A percentile compares a stretch with the other conserved stretches of the same genome.
Evolutionary conservation across 345 rosid genomes (phyloP).

Genomic region (Carallia pectinifolia): DNA sequence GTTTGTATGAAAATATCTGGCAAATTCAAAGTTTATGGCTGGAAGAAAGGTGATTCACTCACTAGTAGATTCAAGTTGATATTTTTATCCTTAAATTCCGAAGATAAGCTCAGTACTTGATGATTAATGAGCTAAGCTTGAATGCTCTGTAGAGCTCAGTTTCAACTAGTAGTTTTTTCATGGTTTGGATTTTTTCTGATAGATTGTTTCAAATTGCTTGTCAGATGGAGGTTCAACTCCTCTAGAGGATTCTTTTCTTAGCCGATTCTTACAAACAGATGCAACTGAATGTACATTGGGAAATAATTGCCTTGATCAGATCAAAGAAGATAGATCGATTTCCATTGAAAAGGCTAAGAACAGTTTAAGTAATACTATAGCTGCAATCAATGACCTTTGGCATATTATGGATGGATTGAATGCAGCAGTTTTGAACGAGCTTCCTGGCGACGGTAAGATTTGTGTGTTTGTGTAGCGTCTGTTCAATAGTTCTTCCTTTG

Average conservation of each 20-base stretch:
- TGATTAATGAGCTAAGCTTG: background rate
- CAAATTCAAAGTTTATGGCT: no score
- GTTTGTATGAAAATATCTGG: no score
- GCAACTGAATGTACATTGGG: slow-evolving; percentile 82
- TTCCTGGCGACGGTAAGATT: slow-evolving; percentile 50
- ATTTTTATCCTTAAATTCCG: no score
- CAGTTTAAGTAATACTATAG: slow-evolving; percentile 49
- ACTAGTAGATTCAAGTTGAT: no score
- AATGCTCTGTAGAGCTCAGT: background rate
- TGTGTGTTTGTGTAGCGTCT: slow-evolving; percentile 2
- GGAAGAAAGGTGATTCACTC: no score
- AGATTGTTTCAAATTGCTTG: slow-evolving; percentile 22
- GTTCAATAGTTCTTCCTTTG: slow-evolving; percentile 3
- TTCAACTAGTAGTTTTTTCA: background rate
- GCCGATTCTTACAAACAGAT: slow-evolving; percentile 74
- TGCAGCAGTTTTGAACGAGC: slow-evolving; percentile 46
- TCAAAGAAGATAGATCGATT: slow-evolving; percentile 43
- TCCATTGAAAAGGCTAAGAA: slow-evolving; percentile 40
- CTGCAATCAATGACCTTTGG: slow-evolving; percentile 56
- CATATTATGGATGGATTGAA: slow-evolving; percentile 56
- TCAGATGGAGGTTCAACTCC: slow-evolving; percentile 50
- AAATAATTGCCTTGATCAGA: slow-evolving; percentile 37
- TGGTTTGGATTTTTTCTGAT: slow-evolving; percentile 25
- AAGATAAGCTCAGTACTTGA: background rate
- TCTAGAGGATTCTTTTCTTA: slow-evolving; percentile 56